Conservation (phyloP, 768 basidiomycete genomes). For the Tulasnella calospora region DNA sequence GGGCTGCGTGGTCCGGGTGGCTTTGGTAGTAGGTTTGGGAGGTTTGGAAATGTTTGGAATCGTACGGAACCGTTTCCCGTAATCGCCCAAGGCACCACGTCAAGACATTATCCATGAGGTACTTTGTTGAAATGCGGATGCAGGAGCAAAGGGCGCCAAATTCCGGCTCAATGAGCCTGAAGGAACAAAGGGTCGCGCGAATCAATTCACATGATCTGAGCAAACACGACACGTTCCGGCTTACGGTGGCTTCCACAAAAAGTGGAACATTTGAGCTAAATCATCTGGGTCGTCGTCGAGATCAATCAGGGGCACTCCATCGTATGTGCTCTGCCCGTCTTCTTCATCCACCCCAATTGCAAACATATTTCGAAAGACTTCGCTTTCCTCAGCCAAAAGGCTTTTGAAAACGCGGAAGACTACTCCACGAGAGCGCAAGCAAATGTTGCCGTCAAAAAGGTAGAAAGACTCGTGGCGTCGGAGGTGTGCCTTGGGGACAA, state of each 20-base stretch:
- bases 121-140: not conserved
- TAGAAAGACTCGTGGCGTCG: not conserved
- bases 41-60: not conserved
- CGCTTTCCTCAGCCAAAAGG: slow-evolving; percentile 4
- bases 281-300: slow-evolving; percentile 5
- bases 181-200: not conserved
- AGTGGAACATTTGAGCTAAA: not conserved
- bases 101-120: not conserved
- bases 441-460: not conserved
- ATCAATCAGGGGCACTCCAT: slow-evolving; percentile 9
- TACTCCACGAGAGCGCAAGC: not conserved
- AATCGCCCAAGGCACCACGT: not conserved
- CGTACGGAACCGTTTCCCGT: not conserved
- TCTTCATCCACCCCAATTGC: not conserved
- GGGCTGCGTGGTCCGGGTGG: not conserved
- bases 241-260: not conserved
- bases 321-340: not conserved
- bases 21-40: not conserved
- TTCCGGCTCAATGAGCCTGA: not conserved
- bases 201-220: not conserved
- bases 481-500: not conserved
- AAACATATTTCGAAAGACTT: slow-evolving; percentile 15
- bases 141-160: not conserved
- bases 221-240: not conserved
- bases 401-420: not conserved